phyloP scores from a whole-genome alignment of 2,329 filamentous ascomycete species.

The Microcyclospora tardicrescens region DNA sequence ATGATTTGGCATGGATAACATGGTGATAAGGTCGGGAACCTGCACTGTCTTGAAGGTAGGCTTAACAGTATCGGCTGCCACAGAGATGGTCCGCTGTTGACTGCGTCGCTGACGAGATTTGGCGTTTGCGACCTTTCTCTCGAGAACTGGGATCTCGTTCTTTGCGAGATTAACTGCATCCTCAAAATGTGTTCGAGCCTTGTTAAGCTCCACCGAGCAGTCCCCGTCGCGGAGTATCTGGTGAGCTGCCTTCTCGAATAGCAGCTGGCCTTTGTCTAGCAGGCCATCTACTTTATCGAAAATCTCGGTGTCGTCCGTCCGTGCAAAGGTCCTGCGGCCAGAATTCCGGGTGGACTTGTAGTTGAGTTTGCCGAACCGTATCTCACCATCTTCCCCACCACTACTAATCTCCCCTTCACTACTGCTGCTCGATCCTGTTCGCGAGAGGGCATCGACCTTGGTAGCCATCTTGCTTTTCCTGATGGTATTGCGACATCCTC shows the following conservation, averaged over 20 bases:
- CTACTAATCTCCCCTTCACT: constrained; percentile 24
- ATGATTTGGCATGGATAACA: background rate
- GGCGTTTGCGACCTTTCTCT: constrained; percentile 12
- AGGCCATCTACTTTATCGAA: constrained; percentile 61
- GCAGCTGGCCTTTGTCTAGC: constrained; percentile 64
- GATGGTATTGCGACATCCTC: constrained; percentile 66
- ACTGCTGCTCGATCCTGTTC: constrained; percentile 20
- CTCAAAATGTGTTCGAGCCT: constrained; percentile 52
- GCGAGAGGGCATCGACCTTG: constrained; percentile 44
- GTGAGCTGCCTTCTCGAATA: constrained; percentile 78
- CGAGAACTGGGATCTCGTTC: constrained; percentile 12
- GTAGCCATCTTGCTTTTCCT: constrained; percentile 79
- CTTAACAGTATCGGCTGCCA: background rate
- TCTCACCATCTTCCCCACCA: constrained; percentile 23
- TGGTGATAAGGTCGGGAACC: background rate
- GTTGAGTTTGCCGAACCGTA: constrained; percentile 26
- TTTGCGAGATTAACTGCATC: constrained; percentile 45
- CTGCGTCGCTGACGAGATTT: constrained; percentile 11
- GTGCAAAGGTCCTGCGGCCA: constrained; percentile 2
- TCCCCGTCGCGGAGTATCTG: constrained; percentile 81
- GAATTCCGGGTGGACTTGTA: constrained; percentile 16
- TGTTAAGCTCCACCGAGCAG: constrained; percentile 62
- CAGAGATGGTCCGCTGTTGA: constrained; percentile 11
- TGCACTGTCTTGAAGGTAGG: background rate
- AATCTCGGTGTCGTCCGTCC: constrained; percentile 11